Evolutionary conservation across 2,329 filamentous ascomycete genomes (phyloP).

Genomic region (Ambrosiella beaveri): DNA sequence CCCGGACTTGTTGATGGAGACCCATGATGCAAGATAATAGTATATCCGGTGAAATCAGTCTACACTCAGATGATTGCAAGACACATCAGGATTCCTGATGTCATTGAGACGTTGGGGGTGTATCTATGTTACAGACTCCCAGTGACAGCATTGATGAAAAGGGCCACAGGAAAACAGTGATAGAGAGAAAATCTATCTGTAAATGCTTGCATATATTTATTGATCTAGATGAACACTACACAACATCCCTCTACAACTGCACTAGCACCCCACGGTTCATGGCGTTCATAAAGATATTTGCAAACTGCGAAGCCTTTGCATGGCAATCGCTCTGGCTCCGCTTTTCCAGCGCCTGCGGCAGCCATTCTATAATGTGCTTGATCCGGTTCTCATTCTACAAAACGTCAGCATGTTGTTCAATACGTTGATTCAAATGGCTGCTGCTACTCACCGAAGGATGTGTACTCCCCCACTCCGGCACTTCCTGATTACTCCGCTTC

Average conservation of each 20-base stretch:
- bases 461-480: conserved; percentile 58
- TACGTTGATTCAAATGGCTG: background rate
- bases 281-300: conserved; percentile 33
- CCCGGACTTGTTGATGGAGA: too few species aligned
- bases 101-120: too few species aligned
- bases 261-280: conserved; percentile 17
- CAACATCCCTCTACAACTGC: background rate
- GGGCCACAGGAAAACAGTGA: too few species aligned
- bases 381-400: conserved; percentile 43
- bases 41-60: too few species aligned
- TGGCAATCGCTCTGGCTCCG: conserved; percentile 35
- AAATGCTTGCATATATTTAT: too few species aligned
- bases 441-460: conserved; percentile 48
- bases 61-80: too few species aligned
- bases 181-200: too few species aligned
- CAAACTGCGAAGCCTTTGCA: conserved; percentile 31
- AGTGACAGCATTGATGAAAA: too few species aligned
- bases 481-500: conserved; percentile 25
- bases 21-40: too few species aligned
- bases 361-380: conserved; percentile 46
- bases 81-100: too few species aligned
- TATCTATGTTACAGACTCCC: too few species aligned
- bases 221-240: too few species aligned
- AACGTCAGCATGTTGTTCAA: background rate
- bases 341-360: conserved; percentile 39